A percentile compares a stretch with the other conserved stretches of the same genome.
phyloP scores from a whole-genome alignment of 108 stramenopile species.

The Pinguiococcus pyrenoidosus region DNA sequence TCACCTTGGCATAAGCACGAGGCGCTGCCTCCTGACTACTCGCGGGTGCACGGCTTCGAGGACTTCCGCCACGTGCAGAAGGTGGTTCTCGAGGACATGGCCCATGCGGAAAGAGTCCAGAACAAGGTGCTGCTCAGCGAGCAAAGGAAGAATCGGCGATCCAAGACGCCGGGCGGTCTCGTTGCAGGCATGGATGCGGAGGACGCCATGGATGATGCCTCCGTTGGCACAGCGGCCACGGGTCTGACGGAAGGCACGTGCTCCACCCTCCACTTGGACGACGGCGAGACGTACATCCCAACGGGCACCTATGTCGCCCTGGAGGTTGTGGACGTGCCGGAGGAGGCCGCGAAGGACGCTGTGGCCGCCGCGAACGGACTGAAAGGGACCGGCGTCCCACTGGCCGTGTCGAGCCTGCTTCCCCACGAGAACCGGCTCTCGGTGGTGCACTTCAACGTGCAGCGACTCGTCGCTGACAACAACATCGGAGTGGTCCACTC shows the following conservation, averaged over 20 bases:
- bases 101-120: constrained; percentile 21
- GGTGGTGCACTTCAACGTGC: constrained; percentile 86
- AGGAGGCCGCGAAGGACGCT: constrained; percentile 23
- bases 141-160: too few species aligned
- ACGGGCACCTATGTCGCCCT: constrained; percentile 72
- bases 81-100: constrained; percentile 2
- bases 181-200: not conserved
- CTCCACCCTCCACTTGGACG: too few species aligned
- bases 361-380: constrained; percentile 22
- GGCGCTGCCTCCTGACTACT: constrained; percentile 85
- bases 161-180: constrained; percentile 28
- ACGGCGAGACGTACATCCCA: constrained; percentile 52
- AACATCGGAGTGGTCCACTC: constrained; percentile 8
- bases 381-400: too few species aligned
- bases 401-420: constrained; percentile 66
- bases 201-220: constrained; percentile 26
- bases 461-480: constrained; percentile 36
- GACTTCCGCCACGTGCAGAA: constrained; percentile 20
- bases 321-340: constrained; percentile 53
- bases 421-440: constrained; percentile 86
- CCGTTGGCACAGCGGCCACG: too few species aligned
- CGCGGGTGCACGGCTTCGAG: constrained; percentile 42
- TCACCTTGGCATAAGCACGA: constrained; percentile 92
- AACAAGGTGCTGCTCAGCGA: constrained; percentile 15
- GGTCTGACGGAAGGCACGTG: not conserved